These are phyloP conservation scores for Phoma herbarum DNA, from an alignment of 2,329 filamentous ascomycete genomes.

Conservation along the genomic window DNA sequence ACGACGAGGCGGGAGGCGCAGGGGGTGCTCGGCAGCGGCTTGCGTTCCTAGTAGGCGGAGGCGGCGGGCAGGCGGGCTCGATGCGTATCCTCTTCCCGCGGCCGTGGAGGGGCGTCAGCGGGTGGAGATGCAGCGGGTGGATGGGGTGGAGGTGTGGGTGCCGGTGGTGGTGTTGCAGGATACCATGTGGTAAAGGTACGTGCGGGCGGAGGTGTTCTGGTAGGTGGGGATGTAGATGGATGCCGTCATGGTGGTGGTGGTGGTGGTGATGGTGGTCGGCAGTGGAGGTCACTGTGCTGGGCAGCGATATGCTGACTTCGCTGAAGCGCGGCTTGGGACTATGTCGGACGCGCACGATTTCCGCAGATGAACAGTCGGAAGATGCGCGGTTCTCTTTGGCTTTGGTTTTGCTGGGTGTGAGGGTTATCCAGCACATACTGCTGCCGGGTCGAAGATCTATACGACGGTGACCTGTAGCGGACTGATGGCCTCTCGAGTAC, in stretches of 20 bases:
- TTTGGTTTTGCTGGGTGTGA: slow-evolving; percentile 37
- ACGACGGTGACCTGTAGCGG: neutral
- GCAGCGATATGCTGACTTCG: slow-evolving; percentile 35
- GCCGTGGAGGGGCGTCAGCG: slow-evolving; percentile 29
- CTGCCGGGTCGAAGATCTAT: slow-evolving; percentile 3
- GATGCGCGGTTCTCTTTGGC: slow-evolving; percentile 12
- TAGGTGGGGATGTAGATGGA: slow-evolving; percentile 24
- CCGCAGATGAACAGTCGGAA: slow-evolving; percentile 25
- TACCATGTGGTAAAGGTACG: slow-evolving; percentile 25
- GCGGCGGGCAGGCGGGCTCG: slow-evolving; percentile 24
- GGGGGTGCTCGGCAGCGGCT: slow-evolving; percentile 7
- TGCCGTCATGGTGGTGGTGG: slow-evolving; percentile 21
- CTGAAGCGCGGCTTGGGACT: slow-evolving; percentile 33
- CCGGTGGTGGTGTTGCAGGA: slow-evolving; percentile 29
- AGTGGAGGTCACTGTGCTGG: slow-evolving; percentile 24
- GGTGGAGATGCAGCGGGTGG: slow-evolving; percentile 42
- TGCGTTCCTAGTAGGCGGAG: slow-evolving; percentile 25
- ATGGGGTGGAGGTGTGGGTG: slow-evolving; percentile 32
- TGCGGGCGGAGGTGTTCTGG: slow-evolving; percentile 38
- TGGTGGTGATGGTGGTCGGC: slow-evolving; percentile 13
- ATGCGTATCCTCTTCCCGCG: slow-evolving; percentile 26
- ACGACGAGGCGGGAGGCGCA: slow-evolving; percentile 5
- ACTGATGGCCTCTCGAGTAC: neutral
- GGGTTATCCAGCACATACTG: slow-evolving; percentile 47
- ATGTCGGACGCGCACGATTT: slow-evolving; percentile 41